Base-by-base conservation (phyloP, 345 rosid genomes). In the Gossypium bickii region DNA sequence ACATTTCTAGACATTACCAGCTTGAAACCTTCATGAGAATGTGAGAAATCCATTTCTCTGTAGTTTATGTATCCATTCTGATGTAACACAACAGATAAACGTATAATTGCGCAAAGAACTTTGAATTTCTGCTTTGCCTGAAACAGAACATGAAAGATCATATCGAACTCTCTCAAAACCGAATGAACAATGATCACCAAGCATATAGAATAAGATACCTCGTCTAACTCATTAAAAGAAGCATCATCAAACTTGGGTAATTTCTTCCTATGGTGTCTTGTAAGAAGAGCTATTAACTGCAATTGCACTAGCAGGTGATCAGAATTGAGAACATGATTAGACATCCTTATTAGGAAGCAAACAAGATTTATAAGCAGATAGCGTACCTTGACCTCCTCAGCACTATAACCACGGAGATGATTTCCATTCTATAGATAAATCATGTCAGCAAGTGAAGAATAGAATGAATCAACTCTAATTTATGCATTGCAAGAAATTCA, bases 261-360 rank as follows among this genome's bases (percentile, higher is more conserved):
- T 75, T 89, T 91, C 79, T 89, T 91, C 78, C 93, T 79, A 66
- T 91, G 93, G 83, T 87, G 82, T 83, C 84, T 86, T 58, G 84
- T 76, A 49, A 91, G 93, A 60, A 88, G 58, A 16, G 92, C 92
- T 72, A 91, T 85, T 76, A 89, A 65, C 97, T 91, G 82, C 43
- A 82, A 75, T 44, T 44, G 52, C 25, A 43, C 25, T 16, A 77
- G 57, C 74, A 4, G 17, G 9, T 27, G 10, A 75, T 82, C 69
- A 84, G 78, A 76, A 69, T 18, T 68, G 44, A 67, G 47, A 22
- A 43, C 52, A 43, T 12, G 10, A n/a, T 76, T 43, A 67, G 22
- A 45, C 22, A 45, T 57, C 41, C 22, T 74, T 1, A 67, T 25
- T 27, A 48, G 62, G 25, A 22, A 73, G 18, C 11, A 13, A 34